Evolutionary conservation across 108 stramenopile species (phyloP).

Genomic region (Cyclotella atomus): DNA sequence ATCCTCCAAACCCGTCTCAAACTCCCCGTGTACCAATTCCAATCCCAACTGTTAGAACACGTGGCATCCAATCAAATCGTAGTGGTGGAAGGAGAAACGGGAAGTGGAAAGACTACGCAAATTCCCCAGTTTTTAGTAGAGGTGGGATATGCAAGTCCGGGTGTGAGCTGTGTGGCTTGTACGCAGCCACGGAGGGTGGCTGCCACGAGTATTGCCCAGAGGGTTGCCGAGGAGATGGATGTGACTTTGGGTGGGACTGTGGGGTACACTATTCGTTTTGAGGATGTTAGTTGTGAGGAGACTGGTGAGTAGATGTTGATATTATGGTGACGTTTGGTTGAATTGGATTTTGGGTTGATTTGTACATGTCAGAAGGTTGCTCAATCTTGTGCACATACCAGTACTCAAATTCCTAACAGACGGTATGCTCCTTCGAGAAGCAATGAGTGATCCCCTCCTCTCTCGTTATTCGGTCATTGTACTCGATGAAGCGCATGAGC

Average conservation of each 20-base stretch:
- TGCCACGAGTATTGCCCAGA: slow-evolving; percentile 95
- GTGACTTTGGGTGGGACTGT: slow-evolving; percentile 94
- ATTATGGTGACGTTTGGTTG: neutral
- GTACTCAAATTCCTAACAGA: slow-evolving; percentile 96
- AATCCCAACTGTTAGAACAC: slow-evolving; percentile 86
- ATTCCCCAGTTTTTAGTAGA: slow-evolving; percentile 97
- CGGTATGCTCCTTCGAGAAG: slow-evolving; percentile 94
- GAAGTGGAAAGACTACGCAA: slow-evolving; percentile 94
- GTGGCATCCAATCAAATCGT: slow-evolving; percentile 92
- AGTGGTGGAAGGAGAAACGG: slow-evolving; percentile 98
- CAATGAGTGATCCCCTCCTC: slow-evolving; percentile 97
- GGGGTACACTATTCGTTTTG: slow-evolving; percentile 99
- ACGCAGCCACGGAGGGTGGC: slow-evolving; percentile 99
- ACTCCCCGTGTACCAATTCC: slow-evolving; percentile 97
- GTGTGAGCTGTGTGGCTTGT: slow-evolving; percentile 88
- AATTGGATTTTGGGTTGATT: no score
- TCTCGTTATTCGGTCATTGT: slow-evolving; percentile 92
- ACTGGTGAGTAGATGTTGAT: slow-evolving; percentile 6
- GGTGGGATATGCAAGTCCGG: slow-evolving; percentile 75
- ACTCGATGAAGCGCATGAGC: slow-evolving; percentile 99
- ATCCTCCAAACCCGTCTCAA: slow-evolving; percentile 81
- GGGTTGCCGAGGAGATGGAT: slow-evolving; percentile 99
- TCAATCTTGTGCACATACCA: no score
- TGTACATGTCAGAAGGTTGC: no score
- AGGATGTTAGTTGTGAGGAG: slow-evolving; percentile 55